Percentiles rank a stretch among this genome's conserved stretches.
These are phyloP conservation scores for Sarocladium brachiariae DNA, from an alignment of 2,329 filamentous ascomycete species.

Conservation along the genomic window DNA sequence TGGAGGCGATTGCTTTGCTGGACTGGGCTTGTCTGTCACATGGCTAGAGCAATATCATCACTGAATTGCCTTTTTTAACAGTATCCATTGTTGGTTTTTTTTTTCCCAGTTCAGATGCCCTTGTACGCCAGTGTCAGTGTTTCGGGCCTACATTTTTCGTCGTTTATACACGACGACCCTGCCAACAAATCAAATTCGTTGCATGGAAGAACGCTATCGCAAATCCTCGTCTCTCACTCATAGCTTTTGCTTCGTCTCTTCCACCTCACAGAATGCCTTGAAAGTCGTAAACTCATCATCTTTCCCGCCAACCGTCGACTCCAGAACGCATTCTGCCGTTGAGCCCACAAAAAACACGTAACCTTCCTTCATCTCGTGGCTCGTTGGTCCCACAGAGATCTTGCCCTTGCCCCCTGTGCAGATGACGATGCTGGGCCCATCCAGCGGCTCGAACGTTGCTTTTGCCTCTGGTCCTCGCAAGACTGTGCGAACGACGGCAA, in stretches of 20 bases:
- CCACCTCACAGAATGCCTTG: slow-evolving; percentile 88
- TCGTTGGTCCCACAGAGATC: slow-evolving; percentile 79
- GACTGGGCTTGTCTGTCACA: too few species aligned
- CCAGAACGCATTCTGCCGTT: slow-evolving; percentile 73
- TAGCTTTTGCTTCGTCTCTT: slow-evolving; percentile 31
- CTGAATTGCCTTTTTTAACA: too few species aligned
- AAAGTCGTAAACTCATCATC: slow-evolving; percentile 73
- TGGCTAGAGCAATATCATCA: too few species aligned
- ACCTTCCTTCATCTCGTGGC: slow-evolving; percentile 64
- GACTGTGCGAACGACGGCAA: slow-evolving; percentile 77
- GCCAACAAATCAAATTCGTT: too few species aligned
- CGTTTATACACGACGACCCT: too few species aligned
- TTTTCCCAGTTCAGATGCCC: too few species aligned
- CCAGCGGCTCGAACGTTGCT: slow-evolving; percentile 79
- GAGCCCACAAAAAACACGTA: slow-evolving; percentile 83
- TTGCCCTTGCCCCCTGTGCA: slow-evolving; percentile 78
- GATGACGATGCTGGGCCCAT: slow-evolving; percentile 87
- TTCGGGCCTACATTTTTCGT: too few species aligned
- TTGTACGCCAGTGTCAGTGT: too few species aligned
- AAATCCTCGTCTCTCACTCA: slow-evolving; percentile 12
- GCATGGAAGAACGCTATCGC: too few species aligned
- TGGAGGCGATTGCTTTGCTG: too few species aligned
- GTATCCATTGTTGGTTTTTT: too few species aligned
- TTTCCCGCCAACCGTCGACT: slow-evolving; percentile 46
- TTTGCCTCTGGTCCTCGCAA: slow-evolving; percentile 58